Conservation (phyloP, 306 rosid species). For the Citrullus colocynthis region DNA sequence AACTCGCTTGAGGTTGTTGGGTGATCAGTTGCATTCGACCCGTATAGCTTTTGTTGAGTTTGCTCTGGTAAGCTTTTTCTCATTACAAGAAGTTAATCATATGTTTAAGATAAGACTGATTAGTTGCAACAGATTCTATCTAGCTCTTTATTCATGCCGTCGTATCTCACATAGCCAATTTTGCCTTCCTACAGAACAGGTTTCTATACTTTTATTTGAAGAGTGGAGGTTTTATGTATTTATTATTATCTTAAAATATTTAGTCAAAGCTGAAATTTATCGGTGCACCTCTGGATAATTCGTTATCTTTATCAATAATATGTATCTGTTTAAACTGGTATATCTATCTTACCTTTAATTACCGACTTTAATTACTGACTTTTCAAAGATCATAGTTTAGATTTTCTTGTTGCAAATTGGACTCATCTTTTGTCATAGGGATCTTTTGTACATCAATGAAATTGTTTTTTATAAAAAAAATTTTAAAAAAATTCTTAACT, state of each 20-base stretch:
- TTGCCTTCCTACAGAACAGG: background rate
- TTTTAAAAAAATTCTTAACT: too few species aligned
- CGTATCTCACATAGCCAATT: background rate
- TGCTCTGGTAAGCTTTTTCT: conserved; percentile 37
- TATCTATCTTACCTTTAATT: background rate
- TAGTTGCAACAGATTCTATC: background rate
- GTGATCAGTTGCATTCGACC: conserved; percentile 91
- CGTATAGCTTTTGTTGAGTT: conserved; percentile 99
- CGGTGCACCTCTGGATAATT: background rate
- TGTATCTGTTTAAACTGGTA: background rate
- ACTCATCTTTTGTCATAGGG: too few species aligned
- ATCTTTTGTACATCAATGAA: too few species aligned
- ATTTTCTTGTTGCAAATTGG: too few species aligned
- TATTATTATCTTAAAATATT: background rate
- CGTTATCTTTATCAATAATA: background rate
- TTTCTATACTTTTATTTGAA: background rate
- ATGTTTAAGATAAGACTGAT: background rate
- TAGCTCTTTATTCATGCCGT: background rate
- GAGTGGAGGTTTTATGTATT: background rate
- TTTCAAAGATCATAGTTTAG: too few species aligned
- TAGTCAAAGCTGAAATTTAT: background rate
- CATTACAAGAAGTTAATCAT: background rate
- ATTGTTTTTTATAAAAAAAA: too few species aligned
- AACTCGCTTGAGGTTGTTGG: conserved; percentile 92
- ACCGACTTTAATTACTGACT: background rate